phyloP scores from a whole-genome alignment of 495 filamentous ascomycete species.

The Geopyxis carbonaria region DNA sequence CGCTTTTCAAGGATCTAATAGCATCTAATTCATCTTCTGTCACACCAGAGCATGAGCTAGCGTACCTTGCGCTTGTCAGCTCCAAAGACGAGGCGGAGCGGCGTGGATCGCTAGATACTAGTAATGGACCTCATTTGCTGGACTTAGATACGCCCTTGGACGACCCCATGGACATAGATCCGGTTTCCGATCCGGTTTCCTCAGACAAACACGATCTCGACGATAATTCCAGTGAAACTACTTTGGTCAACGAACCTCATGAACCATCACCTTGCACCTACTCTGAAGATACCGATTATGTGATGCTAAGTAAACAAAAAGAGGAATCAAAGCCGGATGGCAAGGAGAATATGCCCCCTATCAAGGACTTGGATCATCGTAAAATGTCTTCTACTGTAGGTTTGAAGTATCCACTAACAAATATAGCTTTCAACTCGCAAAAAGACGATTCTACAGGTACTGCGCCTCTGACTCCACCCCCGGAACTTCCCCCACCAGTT shows the following conservation, averaged over 20 bases:
- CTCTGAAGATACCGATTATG: conserved; percentile 13
- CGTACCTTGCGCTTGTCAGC: conserved; percentile 58
- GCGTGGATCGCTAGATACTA: conserved; percentile 19
- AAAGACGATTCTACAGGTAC: background rate
- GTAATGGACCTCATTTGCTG: conserved; percentile 8
- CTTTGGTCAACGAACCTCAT: conserved; percentile 34
- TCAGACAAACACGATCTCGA: conserved; percentile 5
- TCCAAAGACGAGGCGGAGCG: conserved; percentile 34
- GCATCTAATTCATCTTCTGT: conserved; percentile 36
- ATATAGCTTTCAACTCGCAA: conserved; percentile 8
- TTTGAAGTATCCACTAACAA: conserved; percentile 9
- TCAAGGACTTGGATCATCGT: too few species aligned
- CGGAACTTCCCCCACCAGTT: conserved; percentile 28
- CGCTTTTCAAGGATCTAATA: conserved; percentile 57
- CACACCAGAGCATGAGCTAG: conserved; percentile 59
- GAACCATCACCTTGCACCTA: conserved; percentile 11
- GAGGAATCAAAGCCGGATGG: conserved; percentile 20
- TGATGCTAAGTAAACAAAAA: conserved; percentile 20
- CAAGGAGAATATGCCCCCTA: conserved; percentile 31
- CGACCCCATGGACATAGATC: conserved; percentile 24
- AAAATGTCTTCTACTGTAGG: too few species aligned
- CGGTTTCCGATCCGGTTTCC: conserved; percentile 1
- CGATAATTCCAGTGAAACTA: conserved; percentile 33
- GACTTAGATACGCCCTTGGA: conserved; percentile 17
- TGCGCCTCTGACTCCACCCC: conserved; percentile 17